Percentiles rank a stretch among this genome's conserved stretches.
Conservation (phyloP, 495 filamentous ascomycete species). For the Glarea lozoyensis region DNA sequence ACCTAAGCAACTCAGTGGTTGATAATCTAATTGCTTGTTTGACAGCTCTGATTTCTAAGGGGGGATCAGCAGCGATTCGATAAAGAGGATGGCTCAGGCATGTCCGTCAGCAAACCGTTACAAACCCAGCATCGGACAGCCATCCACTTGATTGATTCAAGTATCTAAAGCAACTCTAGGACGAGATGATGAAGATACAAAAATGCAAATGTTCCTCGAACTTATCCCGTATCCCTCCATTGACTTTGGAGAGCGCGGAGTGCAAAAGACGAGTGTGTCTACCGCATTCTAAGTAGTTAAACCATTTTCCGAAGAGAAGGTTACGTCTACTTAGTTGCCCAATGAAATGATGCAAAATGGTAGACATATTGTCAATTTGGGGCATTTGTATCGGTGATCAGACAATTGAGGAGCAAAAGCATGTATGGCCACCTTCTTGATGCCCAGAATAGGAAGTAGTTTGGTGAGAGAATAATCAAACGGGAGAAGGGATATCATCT, state of each 20-base stretch:
- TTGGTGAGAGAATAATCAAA: slow-evolving; percentile 2
- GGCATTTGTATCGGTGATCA: slow-evolving; percentile 90
- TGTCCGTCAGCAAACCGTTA: too few relatives aligned
- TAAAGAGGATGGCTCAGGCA: too few relatives aligned
- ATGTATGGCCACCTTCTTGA: slow-evolving; percentile 78
- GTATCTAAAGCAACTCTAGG: too few relatives aligned
- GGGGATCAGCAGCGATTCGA: too few relatives aligned
- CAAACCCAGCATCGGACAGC: too few relatives aligned
- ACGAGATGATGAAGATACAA: too few relatives aligned
- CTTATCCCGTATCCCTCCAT: slow-evolving; percentile 42
- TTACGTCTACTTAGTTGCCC: slow-evolving; percentile 10
- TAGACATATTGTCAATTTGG: slow-evolving; percentile 51
- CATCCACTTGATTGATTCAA: too few relatives aligned
- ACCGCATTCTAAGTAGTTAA: slow-evolving; percentile 19
- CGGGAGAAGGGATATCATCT: slow-evolving; percentile 24
- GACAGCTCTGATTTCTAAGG: neutral
- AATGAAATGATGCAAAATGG: slow-evolving; percentile 18
- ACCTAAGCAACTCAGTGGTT: slow-evolving; percentile 23
- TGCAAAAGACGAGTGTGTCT: slow-evolving; percentile 38
- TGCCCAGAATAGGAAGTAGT: slow-evolving; percentile 39
- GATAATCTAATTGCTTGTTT: slow-evolving; percentile 5
- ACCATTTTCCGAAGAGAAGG: slow-evolving; percentile 24
- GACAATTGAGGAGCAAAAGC: slow-evolving; percentile 45
- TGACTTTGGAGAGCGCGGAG: slow-evolving; percentile 35
- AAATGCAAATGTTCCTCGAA: slow-evolving; percentile 54